Evolutionary conservation across 2,329 filamentous ascomycete species (phyloP), one percentile per base, ranked within the genome.

Genomic region (Lachnum nothofagi): DNA sequence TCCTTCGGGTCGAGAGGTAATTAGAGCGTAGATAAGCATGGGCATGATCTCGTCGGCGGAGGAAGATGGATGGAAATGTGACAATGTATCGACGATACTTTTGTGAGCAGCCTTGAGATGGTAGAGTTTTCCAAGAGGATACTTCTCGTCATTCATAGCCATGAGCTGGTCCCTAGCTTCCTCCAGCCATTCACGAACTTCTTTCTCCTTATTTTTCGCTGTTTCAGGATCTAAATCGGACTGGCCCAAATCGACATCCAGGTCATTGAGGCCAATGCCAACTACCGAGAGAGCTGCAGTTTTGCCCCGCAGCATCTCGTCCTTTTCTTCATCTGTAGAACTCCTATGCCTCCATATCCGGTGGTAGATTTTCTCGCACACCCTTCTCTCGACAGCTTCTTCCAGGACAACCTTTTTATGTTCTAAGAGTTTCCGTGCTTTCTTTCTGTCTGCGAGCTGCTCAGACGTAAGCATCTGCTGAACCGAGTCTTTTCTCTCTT

Each of bases 21-120:
- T 94, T 52, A 98, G 78, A 0, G 90, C 88, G 70, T 95, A 98
- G 53, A 98, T 98, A 54, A 98, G 77, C 67, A 95, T 95, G 0
- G 93, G 93, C 66, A 98, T 83, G 46, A 98, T 94, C 69, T 97
- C 93, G 64, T 98, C 93, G 2, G 93, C 93, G 1, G 93, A 97
- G 1, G 93, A 95, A 0, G 91, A 83, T 16, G 79, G 80, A 53
- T 83, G 80, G 51, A 84, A 83, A 58, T 81, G 75, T 3, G 80
- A 76, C 42, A 85, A 67, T 1, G 90, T 91, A 66, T 97, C 91
- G 42, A 98, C 93, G 55, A 98, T 97, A 56, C 84, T 86, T 71
- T 94, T 94, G 68, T 97, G 93, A 3, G 89, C 88, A 33, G 84
- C 82, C 57, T 91, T 95, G 48, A 98, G 76, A 61, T 90, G 84